Evolutionary conservation across 371 early-diverging fungal genomes (phyloP), one percentile per base, ranked within the genome.

Genomic region (Mucor velutinosus): DNA sequence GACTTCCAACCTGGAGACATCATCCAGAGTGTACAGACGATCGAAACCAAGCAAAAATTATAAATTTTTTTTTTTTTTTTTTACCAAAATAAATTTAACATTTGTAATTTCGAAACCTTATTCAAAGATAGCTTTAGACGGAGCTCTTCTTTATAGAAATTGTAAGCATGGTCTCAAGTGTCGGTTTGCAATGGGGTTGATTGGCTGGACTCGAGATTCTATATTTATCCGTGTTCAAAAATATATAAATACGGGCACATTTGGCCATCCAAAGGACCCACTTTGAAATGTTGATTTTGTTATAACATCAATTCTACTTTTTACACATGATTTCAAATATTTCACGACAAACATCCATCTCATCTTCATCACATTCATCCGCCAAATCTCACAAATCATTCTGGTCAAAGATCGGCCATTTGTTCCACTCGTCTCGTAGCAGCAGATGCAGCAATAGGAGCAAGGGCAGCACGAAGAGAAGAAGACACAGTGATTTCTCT

Each of bases 1-100:
- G 89, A 87, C 11, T 85, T 94, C 64, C 76, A 89, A 73, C 87
- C 83, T 17, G 96, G 95, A 2, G 98, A 97, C 82, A 67, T 89
- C 15, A 88, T 97, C 67, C 92, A 94, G 73, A 83, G 86, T 62
- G 67, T 87, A 43, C 80, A 82, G 69, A 82, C 81, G 45, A 79
- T 85, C 60, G 88, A 89, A 67, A 83, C 86, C 4, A 82, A 77
- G 63, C 82, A 82, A 64, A 73, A 75, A 56, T 58, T 82, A 29
- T 80, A 74, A 37, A 32, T 29, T 19, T 45, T 62, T 41, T 41
- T 23, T 41, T 29, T 19, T 45, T 62, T 41, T 41, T 23, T 51
- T 51, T 11, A 11, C 21, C 21, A 25, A 51, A 51, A 51, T 51
- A 51, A 51, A 51, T 23, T 37, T 37, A 37, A 37, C 37, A 51